A percentile compares a stretch with the other conserved stretches of the same genome.
These are phyloP conservation scores for Trichoderma guizhouense DNA, from an alignment of 2,329 filamentous ascomycete genomes.

Conservation along the genomic window DNA sequence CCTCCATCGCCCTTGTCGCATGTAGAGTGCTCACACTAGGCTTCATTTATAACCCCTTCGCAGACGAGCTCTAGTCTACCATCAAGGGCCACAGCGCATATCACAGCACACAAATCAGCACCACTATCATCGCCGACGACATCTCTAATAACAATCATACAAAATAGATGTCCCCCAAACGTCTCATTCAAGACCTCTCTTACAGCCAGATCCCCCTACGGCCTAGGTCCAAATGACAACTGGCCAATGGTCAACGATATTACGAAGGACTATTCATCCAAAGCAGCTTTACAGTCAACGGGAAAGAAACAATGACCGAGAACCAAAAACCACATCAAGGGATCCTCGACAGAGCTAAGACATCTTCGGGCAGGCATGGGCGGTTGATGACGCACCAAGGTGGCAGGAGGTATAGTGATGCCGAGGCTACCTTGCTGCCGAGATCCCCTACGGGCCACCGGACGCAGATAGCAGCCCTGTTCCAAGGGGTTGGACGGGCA, in stretches of 20 bases:
- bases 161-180: neutral
- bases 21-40: neutral
- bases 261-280: constrained; percentile 29
- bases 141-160: neutral
- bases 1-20: neutral
- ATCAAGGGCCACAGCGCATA: neutral
- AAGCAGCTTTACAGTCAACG: too few species aligned
- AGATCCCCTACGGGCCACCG: neutral
- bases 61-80: neutral
- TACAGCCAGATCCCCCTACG: constrained; percentile 21
- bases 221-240: neutral
- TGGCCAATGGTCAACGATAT: neutral
- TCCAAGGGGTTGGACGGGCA: too few species aligned
- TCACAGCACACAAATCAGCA: neutral
- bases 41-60: neutral
- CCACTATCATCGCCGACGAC: neutral
- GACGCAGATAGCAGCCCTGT: too few species aligned
- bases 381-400: neutral
- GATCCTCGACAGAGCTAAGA: neutral
- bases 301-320: too few species aligned
- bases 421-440: neutral
- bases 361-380: neutral
- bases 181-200: neutral
- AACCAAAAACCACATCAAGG: neutral
- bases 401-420: neutral